These are phyloP conservation scores for Endogone sp. DNA, from an alignment of 192 early-diverging fungal species.

Conservation along the genomic window DNA sequence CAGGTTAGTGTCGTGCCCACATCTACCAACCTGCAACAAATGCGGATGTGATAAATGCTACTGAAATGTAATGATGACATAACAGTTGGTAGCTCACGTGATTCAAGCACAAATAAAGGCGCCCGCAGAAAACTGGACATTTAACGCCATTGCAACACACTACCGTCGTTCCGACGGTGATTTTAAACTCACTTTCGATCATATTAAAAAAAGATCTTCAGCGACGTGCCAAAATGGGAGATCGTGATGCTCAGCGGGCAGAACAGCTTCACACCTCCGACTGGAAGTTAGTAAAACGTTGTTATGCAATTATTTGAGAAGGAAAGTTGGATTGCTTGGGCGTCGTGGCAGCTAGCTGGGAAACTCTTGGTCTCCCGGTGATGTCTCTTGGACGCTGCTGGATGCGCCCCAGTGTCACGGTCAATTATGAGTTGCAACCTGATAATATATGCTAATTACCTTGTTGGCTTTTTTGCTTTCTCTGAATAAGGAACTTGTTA, in stretches of 20 bases:
- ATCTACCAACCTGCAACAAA: too few relatives aligned
- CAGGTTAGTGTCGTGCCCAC: too few relatives aligned
- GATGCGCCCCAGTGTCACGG: not conserved
- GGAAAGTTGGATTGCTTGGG: not conserved
- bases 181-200: not conserved
- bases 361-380: not conserved
- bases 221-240: not conserved
- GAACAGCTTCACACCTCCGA: constrained; percentile 10
- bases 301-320: not conserved
- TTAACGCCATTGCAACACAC: too few relatives aligned
- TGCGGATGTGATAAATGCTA: too few relatives aligned
- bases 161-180: not conserved
- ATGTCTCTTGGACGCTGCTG: not conserved
- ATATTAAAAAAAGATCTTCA: not conserved
- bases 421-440: not conserved
- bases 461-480: too few relatives aligned
- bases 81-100: not conserved
- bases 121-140: constrained; percentile 6
- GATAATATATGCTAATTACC: too few relatives aligned
- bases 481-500: too few relatives aligned
- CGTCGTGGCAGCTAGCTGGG: not conserved
- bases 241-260: not conserved
- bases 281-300: constrained; percentile 2
- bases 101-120: not conserved
- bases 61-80: too few relatives aligned